Evolutionary conservation across 2,329 filamentous ascomycete species (phyloP).

Genomic region (Zymoseptoria passerinii): DNA sequence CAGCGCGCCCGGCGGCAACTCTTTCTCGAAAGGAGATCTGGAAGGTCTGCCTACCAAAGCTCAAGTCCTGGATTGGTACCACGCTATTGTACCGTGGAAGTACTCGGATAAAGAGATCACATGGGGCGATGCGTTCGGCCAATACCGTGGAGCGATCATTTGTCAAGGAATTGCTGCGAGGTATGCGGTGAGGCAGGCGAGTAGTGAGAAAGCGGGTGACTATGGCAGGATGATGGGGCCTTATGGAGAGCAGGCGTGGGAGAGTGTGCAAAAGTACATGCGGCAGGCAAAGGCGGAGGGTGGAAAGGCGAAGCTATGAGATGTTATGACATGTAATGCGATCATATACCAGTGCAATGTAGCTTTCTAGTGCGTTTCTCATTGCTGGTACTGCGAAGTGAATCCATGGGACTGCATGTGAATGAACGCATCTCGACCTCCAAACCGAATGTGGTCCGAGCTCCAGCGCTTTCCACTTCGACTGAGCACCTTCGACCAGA

Average conservation of each 20-base stretch:
- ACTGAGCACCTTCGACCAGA: neutral
- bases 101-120: constrained; percentile 48
- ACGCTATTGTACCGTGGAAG: constrained; percentile 62
- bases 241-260: constrained; percentile 73
- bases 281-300: constrained; percentile 26
- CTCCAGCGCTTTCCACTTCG: neutral
- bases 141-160: constrained; percentile 53
- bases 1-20: constrained; percentile 34
- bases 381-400: neutral
- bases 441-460: neutral
- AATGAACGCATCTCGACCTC: neutral
- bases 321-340: neutral
- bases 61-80: constrained; percentile 58
- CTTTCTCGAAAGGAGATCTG: constrained; percentile 55
- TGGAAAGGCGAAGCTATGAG: constrained; percentile 12
- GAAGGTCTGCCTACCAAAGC: constrained; percentile 57
- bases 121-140: constrained; percentile 58
- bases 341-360: neutral
- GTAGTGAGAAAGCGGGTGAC: constrained; percentile 68
- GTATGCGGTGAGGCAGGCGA: constrained; percentile 77
- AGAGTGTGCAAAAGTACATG: constrained; percentile 48
- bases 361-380: too few species aligned
- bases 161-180: constrained; percentile 90
- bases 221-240: constrained; percentile 63
- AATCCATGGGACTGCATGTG: neutral